Base-by-base conservation (phyloP, 148 eudicot genomes). In the Persicaria maculosa region DNA sequence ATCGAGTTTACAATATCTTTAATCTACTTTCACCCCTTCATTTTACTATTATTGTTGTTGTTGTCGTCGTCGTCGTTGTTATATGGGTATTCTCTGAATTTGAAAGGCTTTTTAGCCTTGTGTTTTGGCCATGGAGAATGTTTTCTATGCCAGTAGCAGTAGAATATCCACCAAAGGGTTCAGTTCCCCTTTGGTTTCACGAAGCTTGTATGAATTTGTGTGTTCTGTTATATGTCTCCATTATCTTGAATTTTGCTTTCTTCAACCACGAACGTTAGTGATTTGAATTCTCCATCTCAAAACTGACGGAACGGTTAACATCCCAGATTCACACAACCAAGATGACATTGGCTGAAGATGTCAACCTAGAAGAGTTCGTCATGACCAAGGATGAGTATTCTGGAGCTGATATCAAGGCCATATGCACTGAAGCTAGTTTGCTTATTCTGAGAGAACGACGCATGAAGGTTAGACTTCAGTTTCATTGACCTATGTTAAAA, bases 311-410 rank as follows among this genome's bases (percentile, higher is more conserved):
- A 40, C 47, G 40, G 70, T 43, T 12, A 65, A 65, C 9, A 43
- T 65, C 19, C 47, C 84, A 94, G 98, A 92, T 94, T 72, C 98
- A 94, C 81, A 94, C 98, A 59, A 84, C 96, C 54, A 90, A 88
- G 82, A 94, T 92, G 98, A 94, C 98, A 19, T 78, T 94, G 86
- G 86, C 97, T 79, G 98, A 90, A 40, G 98, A 90, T 82, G 98
- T 94, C 84, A 94, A 94, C 81, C 84, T 94, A 17, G 98, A 94
- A 82, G 98, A 94, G 79, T 94, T 94, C 83, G 97, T 94, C 22
- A 94, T 94, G 98, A 94, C 97, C 57, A 94, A 94, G 86, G 98
- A 94, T 82, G 98, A 94, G 81, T 90, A 92, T 57, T 94, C 98
- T 78, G 98, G 98, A 46, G 98, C 98, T 74, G 98, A 94, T 84